Base-by-base conservation (phyloP, 148 eudicot species). In the Rhododendron ovatum region DNA sequence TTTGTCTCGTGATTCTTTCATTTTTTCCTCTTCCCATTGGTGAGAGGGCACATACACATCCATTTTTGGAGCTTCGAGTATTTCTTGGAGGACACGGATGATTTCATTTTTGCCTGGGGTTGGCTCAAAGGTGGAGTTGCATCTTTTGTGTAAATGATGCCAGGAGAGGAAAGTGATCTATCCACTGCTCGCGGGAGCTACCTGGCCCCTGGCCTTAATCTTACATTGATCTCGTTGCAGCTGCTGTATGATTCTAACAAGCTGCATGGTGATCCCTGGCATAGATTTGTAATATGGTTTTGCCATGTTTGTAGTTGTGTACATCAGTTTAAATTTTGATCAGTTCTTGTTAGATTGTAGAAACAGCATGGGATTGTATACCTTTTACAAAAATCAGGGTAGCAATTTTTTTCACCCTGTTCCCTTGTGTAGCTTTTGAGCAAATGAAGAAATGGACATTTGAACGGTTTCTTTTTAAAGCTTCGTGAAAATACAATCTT, bases 211-310 rank as follows among this genome's bases (percentile, higher is more conserved):
- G 89, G 85, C 48, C 43, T 71, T 83, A 81, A 85, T 82, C 51
- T 57, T 85, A 82, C 84, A 87, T 78, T 78, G 45, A 67, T 78
- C 82, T 77, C 3, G 11, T 26, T 7, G 87, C 90, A 83, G 90
- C 92, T 88, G 88, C 86, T 93, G 92, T 91, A 92, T 59, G 65
- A 59, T 59, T 88, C 89, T 89, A 91, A 91, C 91, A 88, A 92
- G 93, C 89, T 89, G 94, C 82, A 82, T 71, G 83, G 76, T 74
- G 61, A 88, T 65, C 35, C 22, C 75, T 50, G 51, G 13, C 39
- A 39, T 61, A 82, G 28, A 45, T 51, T 30, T 9, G 63, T 1
- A 50, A 47, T 78, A 18, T 35, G 80, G 33, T 35, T 77, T 61
- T 57, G n/a, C 14, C 50, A 11, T 14, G 50, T 67, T 83, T 78